A percentile compares a stretch with the other conserved stretches of the same genome.
Conservation (phyloP, 139 green algal genomes). For the Picochlorum sp. region DNA sequence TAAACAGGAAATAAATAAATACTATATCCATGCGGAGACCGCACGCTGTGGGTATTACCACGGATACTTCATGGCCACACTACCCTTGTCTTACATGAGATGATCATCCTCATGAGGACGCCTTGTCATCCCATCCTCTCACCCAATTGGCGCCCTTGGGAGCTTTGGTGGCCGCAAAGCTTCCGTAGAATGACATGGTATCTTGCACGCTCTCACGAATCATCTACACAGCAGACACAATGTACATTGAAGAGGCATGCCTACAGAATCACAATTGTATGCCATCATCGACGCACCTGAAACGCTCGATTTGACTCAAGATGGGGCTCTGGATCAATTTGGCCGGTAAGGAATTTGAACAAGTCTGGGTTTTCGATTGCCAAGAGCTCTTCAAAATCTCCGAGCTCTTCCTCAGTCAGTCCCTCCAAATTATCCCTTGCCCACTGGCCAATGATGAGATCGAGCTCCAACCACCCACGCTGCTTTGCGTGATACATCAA, state of each 20-base stretch:
- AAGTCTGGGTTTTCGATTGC: slow-evolving; percentile 76
- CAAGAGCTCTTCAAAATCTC: slow-evolving; percentile 44
- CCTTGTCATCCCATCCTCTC: slow-evolving; percentile 59
- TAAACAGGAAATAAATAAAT: too few species aligned
- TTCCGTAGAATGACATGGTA: slow-evolving; percentile 35
- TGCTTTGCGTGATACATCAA: slow-evolving; percentile 72
- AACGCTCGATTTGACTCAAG: slow-evolving; percentile 49
- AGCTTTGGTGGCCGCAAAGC: slow-evolving; percentile 4
- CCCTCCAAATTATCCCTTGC: slow-evolving; percentile 53
- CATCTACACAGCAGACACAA: slow-evolving; percentile 10
- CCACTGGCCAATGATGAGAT: slow-evolving; percentile 69
- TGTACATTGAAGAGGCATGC: too few species aligned
- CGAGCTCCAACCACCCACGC: slow-evolving; percentile 76
- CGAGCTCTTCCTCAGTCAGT: slow-evolving; percentile 35
- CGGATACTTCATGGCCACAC: too few species aligned
- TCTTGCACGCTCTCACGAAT: slow-evolving; percentile 22
- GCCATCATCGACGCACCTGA: not conserved
- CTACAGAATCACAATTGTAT: not conserved
- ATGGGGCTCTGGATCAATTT: slow-evolving; percentile 32
- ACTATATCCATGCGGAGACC: too few species aligned
- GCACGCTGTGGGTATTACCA: too few species aligned
- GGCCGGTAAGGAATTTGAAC: slow-evolving; percentile 75
- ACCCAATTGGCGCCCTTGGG: slow-evolving; percentile 45
- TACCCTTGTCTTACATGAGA: too few species aligned
- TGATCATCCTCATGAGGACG: not conserved